Percentiles rank a stretch among this genome's conserved stretches.
These are phyloP conservation scores for Articulospora tetracladia DNA, from an alignment of 495 filamentous ascomycete species.

Conservation along the genomic window DNA sequence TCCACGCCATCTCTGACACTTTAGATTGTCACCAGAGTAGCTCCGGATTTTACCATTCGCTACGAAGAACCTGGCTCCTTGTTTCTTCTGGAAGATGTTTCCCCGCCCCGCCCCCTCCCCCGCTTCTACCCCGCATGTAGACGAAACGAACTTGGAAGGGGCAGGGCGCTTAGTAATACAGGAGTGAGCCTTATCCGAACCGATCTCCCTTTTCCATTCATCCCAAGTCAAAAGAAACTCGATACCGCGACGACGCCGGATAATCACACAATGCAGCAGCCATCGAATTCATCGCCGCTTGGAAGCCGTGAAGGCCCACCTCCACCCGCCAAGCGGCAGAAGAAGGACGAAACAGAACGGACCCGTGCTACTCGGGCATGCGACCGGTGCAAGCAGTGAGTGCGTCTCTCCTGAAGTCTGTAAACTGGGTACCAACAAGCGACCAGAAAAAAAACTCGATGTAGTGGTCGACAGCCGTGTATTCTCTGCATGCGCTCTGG, in stretches of 20 bases:
- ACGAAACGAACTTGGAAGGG: too few species aligned
- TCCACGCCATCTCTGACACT: too few species aligned
- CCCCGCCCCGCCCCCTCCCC: not conserved
- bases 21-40: too few species aligned
- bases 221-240: not conserved
- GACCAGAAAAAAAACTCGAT: conserved; percentile 13
- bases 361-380: conserved; percentile 31
- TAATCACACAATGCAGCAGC: not conserved
- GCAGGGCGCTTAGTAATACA: not conserved
- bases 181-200: not conserved
- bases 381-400: conserved; percentile 32
- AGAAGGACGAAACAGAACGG: conserved; percentile 15
- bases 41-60: too few species aligned
- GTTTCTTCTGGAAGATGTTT: too few species aligned
- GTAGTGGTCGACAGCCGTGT: conserved; percentile 13
- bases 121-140: not conserved
- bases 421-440: not conserved
- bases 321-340: conserved; percentile 7
- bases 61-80: too few species aligned
- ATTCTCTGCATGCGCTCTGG: conserved; percentile 7
- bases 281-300: not conserved
- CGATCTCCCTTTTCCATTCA: not conserved
- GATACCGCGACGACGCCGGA: not conserved
- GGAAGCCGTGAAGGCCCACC: not conserved
- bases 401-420: not conserved